Base-by-base conservation (phyloP, 805 yeast species). In the Saccharomyces jurei region DNA sequence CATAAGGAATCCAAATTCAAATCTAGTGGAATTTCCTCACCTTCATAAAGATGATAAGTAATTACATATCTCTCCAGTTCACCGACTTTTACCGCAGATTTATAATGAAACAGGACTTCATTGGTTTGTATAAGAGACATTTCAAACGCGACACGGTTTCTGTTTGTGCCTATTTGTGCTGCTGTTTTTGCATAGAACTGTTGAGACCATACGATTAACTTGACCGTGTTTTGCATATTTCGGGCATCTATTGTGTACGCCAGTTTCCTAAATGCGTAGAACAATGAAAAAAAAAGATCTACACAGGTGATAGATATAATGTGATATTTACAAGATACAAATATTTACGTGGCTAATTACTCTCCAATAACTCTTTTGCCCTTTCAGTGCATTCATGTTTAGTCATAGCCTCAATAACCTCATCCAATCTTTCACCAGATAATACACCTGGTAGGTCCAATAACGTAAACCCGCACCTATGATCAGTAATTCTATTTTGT, bases 401-500 rank as follows among this genome's bases (percentile, higher is more conserved):
- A 41, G 74, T 79, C 55, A 84, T 78, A 0, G 73, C 80, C 32
- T 80, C 82, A 2, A 84, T 76, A 1, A 85, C 66, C 41, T 76
- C 80, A 53, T 82, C 85, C 31, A 85, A 65, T 56, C 74, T 74
- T 48, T 75, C 77, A 1, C 94, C 94, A 14, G 73, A 72, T 79
- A 86, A 71, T 36, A 84, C 78, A 1, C 84, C 86, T 8, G 76
- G 82, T 14, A 94, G 72, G 62, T 90, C 96, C 63, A 88, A 86
- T n/a, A 86, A 60, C 0, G 91, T 82, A 62, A 71, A 81, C 2
- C 91, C 90, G 65, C 96, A 89, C 50, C 99, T 75, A 65, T 94
- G 99, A 64, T 94, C 99, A 0, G 98, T 91, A 50, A 94, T 81
- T 61, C 99, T 77, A 67, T 90, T 90, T 64, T 94, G 97, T 8